Evolutionary conservation across 2,329 filamentous ascomycete species (phyloP), one percentile per base, ranked within the genome.

Genomic region (Zymoseptoria brevis): DNA sequence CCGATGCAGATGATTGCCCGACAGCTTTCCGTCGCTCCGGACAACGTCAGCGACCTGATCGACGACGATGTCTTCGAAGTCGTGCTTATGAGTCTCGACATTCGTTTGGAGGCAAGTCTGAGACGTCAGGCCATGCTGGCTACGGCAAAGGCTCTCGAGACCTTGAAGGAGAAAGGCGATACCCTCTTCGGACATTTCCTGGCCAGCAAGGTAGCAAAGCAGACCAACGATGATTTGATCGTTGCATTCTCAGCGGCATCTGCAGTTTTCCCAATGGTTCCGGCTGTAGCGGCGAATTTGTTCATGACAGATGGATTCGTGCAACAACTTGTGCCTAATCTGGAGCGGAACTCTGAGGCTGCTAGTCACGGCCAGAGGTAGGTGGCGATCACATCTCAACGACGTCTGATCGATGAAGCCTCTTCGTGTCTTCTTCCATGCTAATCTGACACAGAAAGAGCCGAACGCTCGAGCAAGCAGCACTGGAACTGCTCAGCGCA

Each of bases 221-320:
- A 86, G 56, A 93, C 88, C 22, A 89, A 91, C 64, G 92, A 96
- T 68, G 90, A 96, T 73, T 84, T 95, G 65, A 90, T 96, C 57
- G 81, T 94, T 54, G 92, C 92, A 5, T 97, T 96, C 73, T 97
- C 92, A 56, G 91, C 92, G n/a, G 90, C 91, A 5, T 85, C 91
- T 1, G 85, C 87, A 21, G 84, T 95, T 8, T 99, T 99, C 71
- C 92, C 94, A 1, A 83, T 99, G 56, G 85, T 89, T 2, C 88
- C 90, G 2, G 83, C 87, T 57, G 82, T 89, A 50, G 89, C 87
- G 1, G 81, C 89, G 2, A 80, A 85, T 60, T 79, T 97, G 45
- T 96, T 99, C 72, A 82, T 97, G 58, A 91, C 86, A 41, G 90
- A 96, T 65, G 90, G 90, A 2, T 97, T 99, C 69, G 79, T 96